Evolutionary conservation across 306 rosid species (phyloP).

Genomic region (Trifolium repens): DNA sequence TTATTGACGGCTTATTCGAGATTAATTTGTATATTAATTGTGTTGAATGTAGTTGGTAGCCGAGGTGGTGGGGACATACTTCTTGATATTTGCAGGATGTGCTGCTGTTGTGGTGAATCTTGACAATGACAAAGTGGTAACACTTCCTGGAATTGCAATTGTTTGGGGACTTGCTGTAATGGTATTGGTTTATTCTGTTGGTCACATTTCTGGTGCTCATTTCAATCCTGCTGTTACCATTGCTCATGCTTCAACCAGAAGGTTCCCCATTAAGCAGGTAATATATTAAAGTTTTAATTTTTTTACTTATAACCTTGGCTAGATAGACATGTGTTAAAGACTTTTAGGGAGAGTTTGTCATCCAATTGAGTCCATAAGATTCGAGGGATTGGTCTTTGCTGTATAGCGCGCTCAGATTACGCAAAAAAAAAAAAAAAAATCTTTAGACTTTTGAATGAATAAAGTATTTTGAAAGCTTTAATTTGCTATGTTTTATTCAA

Average conservation of each 20-base stretch:
- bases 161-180: conserved; percentile 76
- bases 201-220: conserved; percentile 91
- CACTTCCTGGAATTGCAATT: conserved; percentile 63
- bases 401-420: too few relatives aligned
- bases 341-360: too few relatives aligned
- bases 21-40: too few relatives aligned
- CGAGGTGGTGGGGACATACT: conserved; percentile 76
- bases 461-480: neutral
- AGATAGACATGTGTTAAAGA: too few relatives aligned
- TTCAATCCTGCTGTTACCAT: conserved; percentile 87
- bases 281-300: neutral
- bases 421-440: too few relatives aligned
- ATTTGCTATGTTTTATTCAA: neutral
- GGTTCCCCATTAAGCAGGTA: conserved; percentile 73
- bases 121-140: conserved; percentile 46
- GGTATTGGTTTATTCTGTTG: conserved; percentile 71
- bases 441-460: too few relatives aligned
- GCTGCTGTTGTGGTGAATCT: conserved; percentile 69
- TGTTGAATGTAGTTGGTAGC: conserved; percentile 64
- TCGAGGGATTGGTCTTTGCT: too few relatives aligned
- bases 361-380: too few relatives aligned
- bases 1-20: neutral
- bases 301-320: too few relatives aligned
- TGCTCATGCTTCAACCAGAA: conserved; percentile 68
- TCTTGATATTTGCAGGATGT: conserved; percentile 80